Percentiles rank a stretch among this genome's conserved stretches.
These are phyloP conservation scores for Populus hybrid DNA, from an alignment of 441 rosid genomes.

Conservation along the genomic window DNA sequence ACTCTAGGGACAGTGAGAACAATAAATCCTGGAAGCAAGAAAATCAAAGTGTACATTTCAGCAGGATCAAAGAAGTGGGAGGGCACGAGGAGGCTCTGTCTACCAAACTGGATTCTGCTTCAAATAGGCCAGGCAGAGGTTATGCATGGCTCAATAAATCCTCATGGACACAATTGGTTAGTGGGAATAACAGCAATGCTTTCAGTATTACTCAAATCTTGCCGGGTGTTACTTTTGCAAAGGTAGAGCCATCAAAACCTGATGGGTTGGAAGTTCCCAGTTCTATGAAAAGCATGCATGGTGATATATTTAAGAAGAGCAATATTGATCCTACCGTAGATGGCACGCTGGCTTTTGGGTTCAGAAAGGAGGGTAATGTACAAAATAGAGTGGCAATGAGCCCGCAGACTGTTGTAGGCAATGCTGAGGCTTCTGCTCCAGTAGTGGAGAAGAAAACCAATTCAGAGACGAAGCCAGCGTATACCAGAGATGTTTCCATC, in stretches of 20 bases:
- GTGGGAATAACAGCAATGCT: constrained; percentile 32
- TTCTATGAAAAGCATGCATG: constrained; percentile 19
- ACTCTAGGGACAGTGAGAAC: constrained; percentile 10
- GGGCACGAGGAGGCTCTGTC: constrained; percentile 24
- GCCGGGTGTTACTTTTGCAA: constrained; percentile 36
- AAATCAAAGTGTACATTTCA: constrained; percentile 19
- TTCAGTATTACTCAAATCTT: constrained; percentile 70
- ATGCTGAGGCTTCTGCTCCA: constrained; percentile 13
- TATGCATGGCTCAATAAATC: constrained; percentile 72
- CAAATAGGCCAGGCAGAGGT: constrained; percentile 50
- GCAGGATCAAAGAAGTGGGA: constrained; percentile 17
- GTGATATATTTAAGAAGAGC: constrained; percentile 15
- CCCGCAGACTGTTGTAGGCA: constrained; percentile 8
- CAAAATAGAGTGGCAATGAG: constrained; percentile 19
- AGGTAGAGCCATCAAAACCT: constrained; percentile 18
- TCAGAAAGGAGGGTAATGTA: constrained; percentile 19
- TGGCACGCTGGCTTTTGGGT: constrained; percentile 14
- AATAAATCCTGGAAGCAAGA: constrained; percentile 6
- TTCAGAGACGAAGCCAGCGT: constrained; percentile 13
- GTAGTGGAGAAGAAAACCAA: constrained; percentile 13
- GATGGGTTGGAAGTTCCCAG: constrained; percentile 15
- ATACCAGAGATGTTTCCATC: constrained; percentile 17
- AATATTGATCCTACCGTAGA: constrained; percentile 9
- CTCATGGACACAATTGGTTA: constrained; percentile 81
- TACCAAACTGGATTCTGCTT: constrained; percentile 15